phyloP scores from a whole-genome alignment of 2,329 filamentous ascomycete species.

The Cladosporium sp. region DNA sequence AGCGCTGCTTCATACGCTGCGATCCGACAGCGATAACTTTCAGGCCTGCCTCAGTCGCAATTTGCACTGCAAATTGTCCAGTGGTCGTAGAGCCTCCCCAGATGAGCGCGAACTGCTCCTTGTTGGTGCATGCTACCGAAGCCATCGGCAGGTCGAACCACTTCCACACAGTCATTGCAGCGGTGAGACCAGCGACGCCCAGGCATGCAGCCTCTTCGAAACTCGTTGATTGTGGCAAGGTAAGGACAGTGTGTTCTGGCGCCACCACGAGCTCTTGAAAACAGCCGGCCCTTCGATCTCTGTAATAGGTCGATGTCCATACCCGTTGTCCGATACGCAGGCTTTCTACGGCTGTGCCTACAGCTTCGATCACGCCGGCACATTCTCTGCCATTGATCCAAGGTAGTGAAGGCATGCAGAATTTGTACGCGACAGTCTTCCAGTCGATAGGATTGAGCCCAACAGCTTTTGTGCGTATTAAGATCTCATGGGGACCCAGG shows the following conservation, averaged over 20 bases:
- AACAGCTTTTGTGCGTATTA: slow-evolving; percentile 34
- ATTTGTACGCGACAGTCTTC: slow-evolving; percentile 42
- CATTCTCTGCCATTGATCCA: slow-evolving; percentile 26
- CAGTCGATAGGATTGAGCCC: slow-evolving; percentile 41
- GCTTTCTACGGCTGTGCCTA: neutral
- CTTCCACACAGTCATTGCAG: slow-evolving; percentile 41
- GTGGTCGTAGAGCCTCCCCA: slow-evolving; percentile 43
- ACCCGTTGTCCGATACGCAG: slow-evolving; percentile 2
- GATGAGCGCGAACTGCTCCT: slow-evolving; percentile 32
- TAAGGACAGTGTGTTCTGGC: slow-evolving; percentile 39
- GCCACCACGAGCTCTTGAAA: slow-evolving; percentile 43
- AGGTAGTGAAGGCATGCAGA: slow-evolving; percentile 38
- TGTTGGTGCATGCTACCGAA: slow-evolving; percentile 11
- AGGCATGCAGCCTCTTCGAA: slow-evolving; percentile 36
- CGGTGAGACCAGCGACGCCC: slow-evolving; percentile 40
- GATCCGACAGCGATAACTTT: slow-evolving; percentile 37
- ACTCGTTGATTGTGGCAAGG: slow-evolving; percentile 33
- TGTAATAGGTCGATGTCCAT: slow-evolving; percentile 38
- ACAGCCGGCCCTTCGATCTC: slow-evolving; percentile 39
- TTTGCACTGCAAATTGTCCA: slow-evolving; percentile 40
- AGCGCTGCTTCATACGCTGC: slow-evolving; percentile 23
- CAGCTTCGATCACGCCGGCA: slow-evolving; percentile 17
- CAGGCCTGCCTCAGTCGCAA: slow-evolving; percentile 33
- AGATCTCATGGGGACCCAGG: slow-evolving; percentile 30
- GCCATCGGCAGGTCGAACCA: slow-evolving; percentile 36